Evolutionary conservation across 805 yeast genomes (phyloP), one percentile per base, ranked within the genome.

Genomic region (Yamadazyma scolyti): DNA sequence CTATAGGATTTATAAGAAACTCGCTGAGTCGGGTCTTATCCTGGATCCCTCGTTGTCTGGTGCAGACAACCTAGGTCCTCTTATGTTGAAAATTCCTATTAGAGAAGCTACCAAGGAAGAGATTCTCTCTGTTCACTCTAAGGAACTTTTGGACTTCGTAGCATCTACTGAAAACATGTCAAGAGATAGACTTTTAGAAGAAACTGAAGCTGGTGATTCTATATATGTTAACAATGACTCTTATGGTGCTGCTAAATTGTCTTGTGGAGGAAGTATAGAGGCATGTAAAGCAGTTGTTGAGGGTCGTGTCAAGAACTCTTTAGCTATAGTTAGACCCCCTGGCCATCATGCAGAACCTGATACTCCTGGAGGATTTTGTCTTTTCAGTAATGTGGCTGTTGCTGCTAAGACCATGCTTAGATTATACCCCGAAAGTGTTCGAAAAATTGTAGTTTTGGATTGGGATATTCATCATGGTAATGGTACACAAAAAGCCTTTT

Each of bases 381-480:
- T 93, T 27, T 93, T 93, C 53, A 83, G 95, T 39, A 93, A 93
- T 51, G 99, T 93, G 15, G 96, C 97, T 0, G 96, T 93, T 12
- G 97, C 98, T 2, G 95, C 97, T 11, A 83, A 83, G 49, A 78
- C 81, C 37, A 82, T 89, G 41, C 61, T 93, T 35, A 79, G 79
- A 44, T 69, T 74, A 34, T 90, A 87, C 55, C 96, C 97, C 0
- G 97, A 90, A 48, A 74, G 86, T 16, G 95, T 90, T 5, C 69
- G 95, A 40, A 75, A 75, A 45, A 85, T 93, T 23, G 76, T 87
- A 35, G 79, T 93, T 37, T 50, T 89, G 14, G 99, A 93, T 57
- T 93, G 99, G 99, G 99, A 93, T 58, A 88, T 93, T 28, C 99
- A 93, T 58, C 99, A 93, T 56, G 99, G 99, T 16, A 93, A 93